Evolutionary conservation across 2,329 filamentous ascomycete genomes (phyloP).

Genomic region (Alternaria sp.): DNA sequence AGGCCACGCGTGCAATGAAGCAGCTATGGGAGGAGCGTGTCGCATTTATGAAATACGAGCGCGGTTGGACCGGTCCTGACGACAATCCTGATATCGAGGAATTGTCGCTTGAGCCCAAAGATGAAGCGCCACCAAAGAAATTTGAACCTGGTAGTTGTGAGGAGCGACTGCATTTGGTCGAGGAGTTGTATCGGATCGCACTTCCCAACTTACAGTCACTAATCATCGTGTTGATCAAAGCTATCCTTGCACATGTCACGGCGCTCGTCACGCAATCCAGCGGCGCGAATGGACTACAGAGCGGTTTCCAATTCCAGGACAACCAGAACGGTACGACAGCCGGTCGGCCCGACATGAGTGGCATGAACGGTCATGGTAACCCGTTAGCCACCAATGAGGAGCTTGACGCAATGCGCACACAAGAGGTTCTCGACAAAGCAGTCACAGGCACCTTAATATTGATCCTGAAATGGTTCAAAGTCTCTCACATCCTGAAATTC

Average conservation of each 20-base stretch:
- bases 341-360: conserved; percentile 43
- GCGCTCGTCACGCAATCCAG: conserved; percentile 73
- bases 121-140: conserved; percentile 40
- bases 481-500: conserved; percentile 93
- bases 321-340: conserved; percentile 50
- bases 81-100: conserved; percentile 57
- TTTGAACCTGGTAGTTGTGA: conserved; percentile 61
- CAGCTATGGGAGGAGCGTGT: conserved; percentile 96
- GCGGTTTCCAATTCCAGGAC: conserved; percentile 54
- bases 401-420: conserved; percentile 78
- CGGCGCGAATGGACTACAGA: conserved; percentile 60
- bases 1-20: conserved; percentile 88
- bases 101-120: conserved; percentile 48
- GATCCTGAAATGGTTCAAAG: conserved; percentile 94
- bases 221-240: conserved; percentile 90
- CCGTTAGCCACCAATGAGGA: conserved; percentile 66
- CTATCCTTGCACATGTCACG: conserved; percentile 86
- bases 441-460: conserved; percentile 88
- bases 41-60: conserved; percentile 87
- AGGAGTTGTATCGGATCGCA: conserved; percentile 80
- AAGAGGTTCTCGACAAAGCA: conserved; percentile 90
- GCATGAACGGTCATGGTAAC: conserved; percentile 39
- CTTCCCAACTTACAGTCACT: conserved; percentile 90
- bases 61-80: conserved; percentile 76
- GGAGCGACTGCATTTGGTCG: conserved; percentile 74